Conservation (phyloP, 371 early-diverging fungal species). For the Rhizomucor miehei region DNA sequence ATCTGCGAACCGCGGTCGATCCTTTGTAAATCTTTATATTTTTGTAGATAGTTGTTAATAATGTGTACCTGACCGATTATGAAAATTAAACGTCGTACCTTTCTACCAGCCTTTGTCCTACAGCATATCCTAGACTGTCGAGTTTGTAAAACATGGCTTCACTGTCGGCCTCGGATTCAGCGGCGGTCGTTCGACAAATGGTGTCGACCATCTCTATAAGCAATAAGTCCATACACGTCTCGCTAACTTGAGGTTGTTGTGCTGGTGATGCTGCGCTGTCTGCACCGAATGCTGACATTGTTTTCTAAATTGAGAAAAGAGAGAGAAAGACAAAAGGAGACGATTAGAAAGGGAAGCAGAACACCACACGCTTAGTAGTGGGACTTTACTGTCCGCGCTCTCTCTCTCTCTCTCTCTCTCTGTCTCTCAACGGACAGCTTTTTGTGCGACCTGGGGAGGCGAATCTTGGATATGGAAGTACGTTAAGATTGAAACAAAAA, state of each 20-base stretch:
- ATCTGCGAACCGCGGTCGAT: slow-evolving; percentile 82
- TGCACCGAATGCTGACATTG: slow-evolving; percentile 14
- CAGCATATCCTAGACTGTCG: slow-evolving; percentile 86
- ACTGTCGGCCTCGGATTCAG: slow-evolving; percentile 66
- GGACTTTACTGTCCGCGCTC: no score
- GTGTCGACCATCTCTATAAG: slow-evolving; percentile 78
- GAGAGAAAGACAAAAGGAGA: no score
- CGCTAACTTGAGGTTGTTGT: slow-evolving; percentile 51
- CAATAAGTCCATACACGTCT: slow-evolving; percentile 70
- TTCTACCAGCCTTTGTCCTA: slow-evolving; percentile 86
- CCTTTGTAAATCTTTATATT: slow-evolving; percentile 67
- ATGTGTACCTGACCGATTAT: neutral
- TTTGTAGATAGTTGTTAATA: neutral
- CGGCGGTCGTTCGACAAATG: slow-evolving; percentile 56
- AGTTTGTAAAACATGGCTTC: slow-evolving; percentile 85
- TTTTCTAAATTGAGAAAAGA: neutral
- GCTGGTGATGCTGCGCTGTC: slow-evolving; percentile 1
- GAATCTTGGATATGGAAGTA: no score
- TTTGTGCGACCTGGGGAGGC: no score
- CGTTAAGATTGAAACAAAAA: no score
- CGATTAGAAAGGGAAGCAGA: no score
- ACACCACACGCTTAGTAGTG: no score
- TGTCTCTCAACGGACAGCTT: no score
- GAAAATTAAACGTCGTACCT: slow-evolving; percentile 42
- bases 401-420: no score